Evolutionary conservation across 129 eudicot genomes (phyloP), one percentile per base, ranked within the genome.

Genomic region (Dittrichia graveolens): DNA sequence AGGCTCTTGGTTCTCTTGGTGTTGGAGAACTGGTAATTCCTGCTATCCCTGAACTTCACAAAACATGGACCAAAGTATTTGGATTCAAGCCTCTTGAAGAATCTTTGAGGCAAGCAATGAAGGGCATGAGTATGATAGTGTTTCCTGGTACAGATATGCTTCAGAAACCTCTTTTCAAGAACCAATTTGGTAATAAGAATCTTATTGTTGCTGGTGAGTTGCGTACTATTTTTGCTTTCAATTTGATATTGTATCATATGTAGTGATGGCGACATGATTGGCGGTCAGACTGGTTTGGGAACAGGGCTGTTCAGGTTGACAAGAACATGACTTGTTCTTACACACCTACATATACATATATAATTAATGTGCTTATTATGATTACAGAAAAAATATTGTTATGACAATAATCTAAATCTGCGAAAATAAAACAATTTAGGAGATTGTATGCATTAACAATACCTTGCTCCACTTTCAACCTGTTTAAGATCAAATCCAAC

Each of bases 81-180:
- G 89, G 87, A 16, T 87, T 87, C 80, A 65, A 79, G 74, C 84
- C 89, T 12, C 80, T 80, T 37, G 82, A 79, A 65, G 78, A 74
- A 69, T 54, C 82, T 18, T 62, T 61, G 14, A 82, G 79, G 71
- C 72, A 62, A 37, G 70, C 61, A 12, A 82, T 74, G 82, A 82
- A 65, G 68, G 50, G 75, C 63, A 79, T 79, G 84, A 82, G 75
- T 47, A 68, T 82, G 77, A 65, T 87, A 11, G 85, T 87, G 31
- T 87, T 87, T 70, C 87, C 93, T 9, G 87, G 88, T 43, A 79
- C 81, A 11, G 87, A 82, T 70, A 82, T 87, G 85, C 79, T 87
- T 43, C 63, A 72, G 75, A 87, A 87, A 71, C 85, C 91, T 39
- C 75, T 90, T 15, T 39, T 8, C 39, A 50, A 56, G 37, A 65